phyloP scores from a whole-genome alignment of 164 flowering plant species.

The Platanus orientalis region DNA sequence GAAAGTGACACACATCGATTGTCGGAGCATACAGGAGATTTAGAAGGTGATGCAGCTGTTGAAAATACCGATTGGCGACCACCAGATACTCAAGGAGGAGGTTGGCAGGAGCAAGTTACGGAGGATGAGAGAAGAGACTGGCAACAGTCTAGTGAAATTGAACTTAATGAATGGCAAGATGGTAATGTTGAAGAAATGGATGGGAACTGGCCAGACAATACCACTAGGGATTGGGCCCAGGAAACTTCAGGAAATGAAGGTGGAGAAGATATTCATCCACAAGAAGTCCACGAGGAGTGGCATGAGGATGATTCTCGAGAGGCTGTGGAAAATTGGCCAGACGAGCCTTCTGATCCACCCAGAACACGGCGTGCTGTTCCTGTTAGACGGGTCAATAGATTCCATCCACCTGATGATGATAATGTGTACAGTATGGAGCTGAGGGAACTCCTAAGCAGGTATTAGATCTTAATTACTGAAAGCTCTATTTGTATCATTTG shows the following conservation, averaged over 20 bases:
- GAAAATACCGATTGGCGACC: slow-evolving; percentile 41
- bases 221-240: slow-evolving; percentile 47
- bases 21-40: slow-evolving; percentile 28
- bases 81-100: slow-evolving; percentile 34
- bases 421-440: slow-evolving; percentile 99
- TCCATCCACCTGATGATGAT: slow-evolving; percentile 95
- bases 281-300: slow-evolving; percentile 54
- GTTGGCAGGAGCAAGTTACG: slow-evolving; percentile 40
- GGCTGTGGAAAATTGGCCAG: slow-evolving; percentile 57
- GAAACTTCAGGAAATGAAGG: slow-evolving; percentile 38
- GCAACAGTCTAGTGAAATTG: slow-evolving; percentile 44
- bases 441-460: slow-evolving; percentile 97
- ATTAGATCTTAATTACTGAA: neutral
- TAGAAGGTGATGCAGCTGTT: slow-evolving; percentile 25
- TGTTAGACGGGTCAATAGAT: slow-evolving; percentile 59
- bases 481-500: neutral
- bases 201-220: slow-evolving; percentile 51
- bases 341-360: slow-evolving; percentile 56
- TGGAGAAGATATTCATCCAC: slow-evolving; percentile 30
- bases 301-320: slow-evolving; percentile 49
- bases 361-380: slow-evolving; percentile 59
- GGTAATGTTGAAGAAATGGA: slow-evolving; percentile 35
- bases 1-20: slow-evolving; percentile 30
- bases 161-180: slow-evolving; percentile 46
- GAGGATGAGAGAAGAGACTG: slow-evolving; percentile 46